Evolutionary conservation across 2,329 filamentous ascomycete species (phyloP), one percentile per base, ranked within the genome.

Genomic region (Bertia moriformis): DNA sequence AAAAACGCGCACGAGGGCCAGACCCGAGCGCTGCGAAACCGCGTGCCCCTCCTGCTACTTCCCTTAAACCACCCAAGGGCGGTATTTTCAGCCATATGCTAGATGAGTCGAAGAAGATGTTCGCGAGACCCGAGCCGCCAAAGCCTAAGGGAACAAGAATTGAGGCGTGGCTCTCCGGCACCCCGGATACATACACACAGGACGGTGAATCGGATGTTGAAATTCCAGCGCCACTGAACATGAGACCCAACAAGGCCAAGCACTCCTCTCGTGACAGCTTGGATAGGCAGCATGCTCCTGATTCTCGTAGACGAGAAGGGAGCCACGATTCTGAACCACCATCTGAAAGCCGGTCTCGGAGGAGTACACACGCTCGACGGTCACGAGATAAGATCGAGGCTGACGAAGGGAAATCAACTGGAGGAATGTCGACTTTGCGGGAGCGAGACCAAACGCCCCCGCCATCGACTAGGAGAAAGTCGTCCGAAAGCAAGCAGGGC

Each of bases 41-140:
- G n/a, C n/a, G n/a, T n/a, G 24, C 24, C n/a, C 24, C 24, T n/a
- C 24, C 24, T 29, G n/a, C 10, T 10, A 29, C 24, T 29, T n/a
- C 24, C 10, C 24, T 29, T n/a, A 29, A 35, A 18, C 32, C 32
- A 13, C 32, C 32, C 15, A 35, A 35, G 32, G 32, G 32, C 7
- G 32, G 32, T 17, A 35, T 35, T 14, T 35, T 35, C 32, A 15
- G 10, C 12, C 32, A 35, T 17, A 35, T 35, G 32, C 32, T 35
- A 15, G 32, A 35, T 17, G 32, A 35, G 32, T 35, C 32, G 10
- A 13, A 15, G 15, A 35, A 35, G 15, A 35, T 35, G 32, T 35
- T 35, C 32, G 15, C 32, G 10, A 7, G 10, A 17, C 32, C 32
- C 12, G 32, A 35, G 15, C 32, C 32, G 12, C 32, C 32, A 7